Percentiles rank a stretch among this genome's conserved stretches.
Conservation (phyloP, 257 asterid genomes). For the Ophiorrhiza pumila region DNA sequence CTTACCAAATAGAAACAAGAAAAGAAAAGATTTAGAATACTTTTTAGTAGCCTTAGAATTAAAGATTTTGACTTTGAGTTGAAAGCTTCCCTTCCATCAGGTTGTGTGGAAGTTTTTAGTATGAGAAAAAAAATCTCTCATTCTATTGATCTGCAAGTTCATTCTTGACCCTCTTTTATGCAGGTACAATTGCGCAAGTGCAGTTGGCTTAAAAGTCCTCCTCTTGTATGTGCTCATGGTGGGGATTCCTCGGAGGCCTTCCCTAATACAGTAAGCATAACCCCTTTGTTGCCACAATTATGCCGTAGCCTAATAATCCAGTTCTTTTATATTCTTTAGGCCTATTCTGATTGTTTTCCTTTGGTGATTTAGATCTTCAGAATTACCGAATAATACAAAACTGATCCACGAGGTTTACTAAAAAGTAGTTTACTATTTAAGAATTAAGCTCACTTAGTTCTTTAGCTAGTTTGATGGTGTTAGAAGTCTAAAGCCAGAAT, state of each 20-base stretch:
- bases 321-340: background rate
- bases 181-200: constrained; percentile 66
- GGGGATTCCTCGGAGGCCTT: constrained; percentile 94
- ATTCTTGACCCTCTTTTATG: constrained; percentile 19
- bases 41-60: background rate
- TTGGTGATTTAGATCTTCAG: background rate
- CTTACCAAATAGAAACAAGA: background rate
- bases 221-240: constrained; percentile 96
- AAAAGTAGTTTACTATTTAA: background rate
- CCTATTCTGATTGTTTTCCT: background rate
- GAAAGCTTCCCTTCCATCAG: background rate
- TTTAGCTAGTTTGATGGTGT: background rate
- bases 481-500: background rate
- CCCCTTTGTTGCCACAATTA: background rate
- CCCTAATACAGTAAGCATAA: constrained; percentile 79
- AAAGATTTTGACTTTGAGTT: background rate
- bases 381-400: background rate
- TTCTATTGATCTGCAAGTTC: background rate
- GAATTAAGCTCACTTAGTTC: background rate
- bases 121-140: background rate
- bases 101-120: background rate
- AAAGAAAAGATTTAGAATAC: too few relatives aligned
- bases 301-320: background rate
- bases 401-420: too few relatives aligned
- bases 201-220: constrained; percentile 74